phyloP scores from a whole-genome alignment of 495 filamentous ascomycete species.

The Elasticomyces elasticus region DNA sequence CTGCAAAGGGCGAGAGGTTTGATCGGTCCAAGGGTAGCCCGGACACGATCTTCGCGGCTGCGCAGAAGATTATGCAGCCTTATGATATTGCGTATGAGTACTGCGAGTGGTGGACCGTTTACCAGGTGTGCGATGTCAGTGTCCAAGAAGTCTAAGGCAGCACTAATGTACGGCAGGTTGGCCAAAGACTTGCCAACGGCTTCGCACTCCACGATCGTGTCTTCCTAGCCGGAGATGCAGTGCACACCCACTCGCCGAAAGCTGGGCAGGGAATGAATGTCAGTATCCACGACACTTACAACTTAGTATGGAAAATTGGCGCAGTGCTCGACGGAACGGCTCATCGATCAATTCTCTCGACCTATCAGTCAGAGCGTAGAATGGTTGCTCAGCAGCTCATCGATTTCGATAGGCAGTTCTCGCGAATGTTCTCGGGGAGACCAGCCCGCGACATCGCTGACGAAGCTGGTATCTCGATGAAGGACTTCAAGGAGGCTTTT shows the following conservation, averaged over 20 bases:
- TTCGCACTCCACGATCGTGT: constrained; percentile 59
- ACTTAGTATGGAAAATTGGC: constrained; percentile 77
- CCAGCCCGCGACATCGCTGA: constrained; percentile 51
- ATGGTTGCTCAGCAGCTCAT: constrained; percentile 61
- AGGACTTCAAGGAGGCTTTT: constrained; percentile 41
- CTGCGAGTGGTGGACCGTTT: constrained; percentile 53
- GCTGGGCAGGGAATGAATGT: constrained; percentile 84
- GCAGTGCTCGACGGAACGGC: constrained; percentile 57
- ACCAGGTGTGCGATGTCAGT: neutral
- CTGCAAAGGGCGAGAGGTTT: constrained; percentile 26
- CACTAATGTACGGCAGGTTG: constrained; percentile 57
- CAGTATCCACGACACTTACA: constrained; percentile 64
- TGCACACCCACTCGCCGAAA: constrained; percentile 75
- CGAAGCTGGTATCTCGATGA: constrained; percentile 38
- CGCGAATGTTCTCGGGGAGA: constrained; percentile 26
- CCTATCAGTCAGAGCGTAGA: constrained; percentile 62
- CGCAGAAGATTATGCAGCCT: constrained; percentile 49
- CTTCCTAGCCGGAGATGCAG: constrained; percentile 72
- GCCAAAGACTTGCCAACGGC: constrained; percentile 58
- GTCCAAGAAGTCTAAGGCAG: too few species aligned
- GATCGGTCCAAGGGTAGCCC: constrained; percentile 50
- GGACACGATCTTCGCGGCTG: constrained; percentile 47
- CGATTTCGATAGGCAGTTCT: constrained; percentile 54
- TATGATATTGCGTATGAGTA: constrained; percentile 54
- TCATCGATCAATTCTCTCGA: constrained; percentile 47